phyloP scores from a whole-genome alignment of 139 green algal species.

The Gonium pectorale region DNA sequence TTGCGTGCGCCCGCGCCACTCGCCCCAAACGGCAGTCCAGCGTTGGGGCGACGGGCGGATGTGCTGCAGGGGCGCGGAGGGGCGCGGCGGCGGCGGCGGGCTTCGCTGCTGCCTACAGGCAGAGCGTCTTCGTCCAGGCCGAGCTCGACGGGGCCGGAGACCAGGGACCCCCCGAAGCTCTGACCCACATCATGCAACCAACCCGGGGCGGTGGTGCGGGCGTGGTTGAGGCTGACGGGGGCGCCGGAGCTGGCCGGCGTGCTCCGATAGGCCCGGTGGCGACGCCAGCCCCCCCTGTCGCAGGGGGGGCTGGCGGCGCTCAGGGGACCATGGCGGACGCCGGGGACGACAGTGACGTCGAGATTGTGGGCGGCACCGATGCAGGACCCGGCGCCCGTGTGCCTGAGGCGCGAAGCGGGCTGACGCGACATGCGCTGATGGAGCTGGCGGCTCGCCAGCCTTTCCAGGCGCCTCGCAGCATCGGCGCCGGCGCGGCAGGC shows the following conservation, averaged over 20 bases:
- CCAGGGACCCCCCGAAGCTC: too few relatives aligned
- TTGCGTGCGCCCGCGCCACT: too few relatives aligned
- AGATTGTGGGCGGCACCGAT: slow-evolving; percentile 4
- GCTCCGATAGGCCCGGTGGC: not conserved
- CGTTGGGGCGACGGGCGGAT: not conserved
- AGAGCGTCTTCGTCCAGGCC: slow-evolving; percentile 3
- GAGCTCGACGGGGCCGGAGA: not conserved
- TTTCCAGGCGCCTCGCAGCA: slow-evolving; percentile 12
- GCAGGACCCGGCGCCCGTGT: too few relatives aligned
- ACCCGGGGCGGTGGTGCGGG: not conserved
- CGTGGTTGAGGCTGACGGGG: not conserved
- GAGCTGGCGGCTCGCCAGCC: slow-evolving; percentile 1
- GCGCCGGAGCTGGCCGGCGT: not conserved
- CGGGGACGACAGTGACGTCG: not conserved
- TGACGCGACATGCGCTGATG: not conserved
- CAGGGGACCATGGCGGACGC: not conserved
- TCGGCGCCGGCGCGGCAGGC: too few relatives aligned
- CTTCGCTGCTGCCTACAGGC: not conserved
- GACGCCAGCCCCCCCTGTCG: not conserved
- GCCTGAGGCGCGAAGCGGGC: not conserved
- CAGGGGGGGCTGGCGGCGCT: not conserved
- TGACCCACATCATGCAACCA: too few relatives aligned
- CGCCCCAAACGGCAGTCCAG: not conserved
- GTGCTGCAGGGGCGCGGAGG: not conserved
- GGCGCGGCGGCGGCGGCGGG: not conserved